Base-by-base conservation (phyloP, 768 basidiomycete genomes). In the Suillus subluteus region DNA sequence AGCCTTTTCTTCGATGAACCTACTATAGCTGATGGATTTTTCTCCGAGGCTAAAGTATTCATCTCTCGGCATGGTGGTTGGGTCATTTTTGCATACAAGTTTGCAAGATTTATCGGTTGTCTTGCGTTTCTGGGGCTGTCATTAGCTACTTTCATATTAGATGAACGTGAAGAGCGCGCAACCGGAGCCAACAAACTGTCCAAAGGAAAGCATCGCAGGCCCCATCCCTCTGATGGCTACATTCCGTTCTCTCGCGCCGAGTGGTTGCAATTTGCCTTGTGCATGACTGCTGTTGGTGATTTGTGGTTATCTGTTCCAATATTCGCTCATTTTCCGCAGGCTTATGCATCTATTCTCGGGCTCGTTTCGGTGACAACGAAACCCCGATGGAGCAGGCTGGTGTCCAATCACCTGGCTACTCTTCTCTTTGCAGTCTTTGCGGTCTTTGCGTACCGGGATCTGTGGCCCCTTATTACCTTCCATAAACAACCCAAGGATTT, bases 401-500 rank as follows among this genome's bases (percentile, higher is more conserved):
- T 74, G 30, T 64, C 63, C 30, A 64, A 43, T 13, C 89, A 90
- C 70, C 74, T 87, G 68, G 82, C 82, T 65, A 72, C 78, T 23
- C 70, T 90, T 1, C 74, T 89, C 12, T 69, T 87, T n/a, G 75
- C 78, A 35, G 79, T 79, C 6, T 85, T 86, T 72, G 69, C 70
- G 12, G 79, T 88, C 9, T 90, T 83, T 69, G 75, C 77, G 41
- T 88, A 87, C 70, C 83, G 89, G n/a, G 84, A 87, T 70, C 61
- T 91, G 8, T 88, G 81, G 73, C 90, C 90, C 15, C 71, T 90
- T 11, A 76, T 82, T 18, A 90, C 88, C 0, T 89, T 80, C 74
- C 80, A 79, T n/a, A 75, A 81, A 30, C 43, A 64, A 16, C 87
- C 88, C 8, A 67, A 77, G n/a, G 90, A 91, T 69, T 70, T 73